Percentiles rank a stretch among this genome's conserved stretches.
Conservation (phyloP, 2,329 filamentous ascomycete genomes). For the Talaromyces sp. region DNA sequence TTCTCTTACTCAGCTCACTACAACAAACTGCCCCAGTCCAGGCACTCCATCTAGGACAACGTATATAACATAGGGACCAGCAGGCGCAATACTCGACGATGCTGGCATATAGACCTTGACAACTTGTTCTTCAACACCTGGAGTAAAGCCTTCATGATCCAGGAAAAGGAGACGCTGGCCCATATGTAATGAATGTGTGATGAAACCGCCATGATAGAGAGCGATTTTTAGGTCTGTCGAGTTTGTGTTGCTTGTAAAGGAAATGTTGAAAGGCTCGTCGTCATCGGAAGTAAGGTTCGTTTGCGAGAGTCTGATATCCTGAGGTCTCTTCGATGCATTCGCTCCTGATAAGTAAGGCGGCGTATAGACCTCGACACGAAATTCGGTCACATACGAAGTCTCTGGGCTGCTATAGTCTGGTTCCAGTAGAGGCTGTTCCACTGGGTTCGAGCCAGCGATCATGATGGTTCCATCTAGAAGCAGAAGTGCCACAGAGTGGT, state of each 20-base stretch:
- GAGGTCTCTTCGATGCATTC: constrained; percentile 49
- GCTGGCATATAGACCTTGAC: constrained; percentile 55
- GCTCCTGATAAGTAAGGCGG: constrained; percentile 58
- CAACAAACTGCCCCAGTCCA: constrained; percentile 51
- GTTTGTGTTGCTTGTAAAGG: constrained; percentile 44
- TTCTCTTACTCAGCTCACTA: constrained; percentile 19
- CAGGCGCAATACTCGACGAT: constrained; percentile 54
- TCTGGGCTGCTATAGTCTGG: constrained; percentile 43
- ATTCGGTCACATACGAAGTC: constrained; percentile 54
- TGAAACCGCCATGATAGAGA: constrained; percentile 59
- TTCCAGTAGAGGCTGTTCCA: constrained; percentile 54
- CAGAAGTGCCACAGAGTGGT: constrained; percentile 59
- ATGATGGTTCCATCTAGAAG: constrained; percentile 59
- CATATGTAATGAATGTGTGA: constrained; percentile 62
- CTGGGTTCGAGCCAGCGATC: constrained; percentile 59
- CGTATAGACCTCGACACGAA: constrained; percentile 60
- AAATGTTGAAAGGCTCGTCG: constrained; percentile 46
- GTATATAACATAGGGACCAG: constrained; percentile 60
- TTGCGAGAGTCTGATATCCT: constrained; percentile 45
- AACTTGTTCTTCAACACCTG: constrained; percentile 42
- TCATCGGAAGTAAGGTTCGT: constrained; percentile 45
- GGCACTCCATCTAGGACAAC: constrained; percentile 56
- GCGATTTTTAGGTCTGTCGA: constrained; percentile 48
- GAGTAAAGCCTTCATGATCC: constrained; percentile 48
- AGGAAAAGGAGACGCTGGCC: constrained; percentile 57